Evolutionary conservation across 257 asterid species (phyloP).

Genomic region (Solanum paucissectum): DNA sequence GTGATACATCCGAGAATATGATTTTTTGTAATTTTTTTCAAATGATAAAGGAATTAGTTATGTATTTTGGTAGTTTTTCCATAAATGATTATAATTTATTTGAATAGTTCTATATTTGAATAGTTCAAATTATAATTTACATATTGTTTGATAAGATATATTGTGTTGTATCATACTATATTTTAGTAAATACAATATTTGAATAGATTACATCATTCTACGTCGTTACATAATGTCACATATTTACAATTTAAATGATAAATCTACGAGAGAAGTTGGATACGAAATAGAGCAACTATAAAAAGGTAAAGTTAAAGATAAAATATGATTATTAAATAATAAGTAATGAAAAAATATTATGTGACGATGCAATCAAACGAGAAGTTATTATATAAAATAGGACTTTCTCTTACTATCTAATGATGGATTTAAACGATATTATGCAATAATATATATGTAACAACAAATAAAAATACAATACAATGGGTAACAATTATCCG

Average conservation of each 20-base stretch:
- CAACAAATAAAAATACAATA: too few species aligned
- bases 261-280: background rate
- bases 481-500: too few species aligned
- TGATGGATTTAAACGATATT: background rate
- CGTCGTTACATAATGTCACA: background rate
- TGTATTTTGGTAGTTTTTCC: background rate
- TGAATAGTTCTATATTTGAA: too few species aligned
- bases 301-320: background rate
- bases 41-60: background rate
- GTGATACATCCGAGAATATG: background rate
- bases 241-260: too few species aligned
- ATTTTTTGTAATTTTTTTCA: background rate
- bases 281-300: background rate
- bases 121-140: too few species aligned
- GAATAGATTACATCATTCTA: background rate
- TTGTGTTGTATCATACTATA: background rate
- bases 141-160: background rate
- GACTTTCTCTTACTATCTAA: background rate
- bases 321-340: background rate
- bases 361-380: too few species aligned
- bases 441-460: too few species aligned
- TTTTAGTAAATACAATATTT: background rate
- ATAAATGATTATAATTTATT: too few species aligned
- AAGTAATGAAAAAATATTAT: too few species aligned
- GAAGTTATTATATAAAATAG: too few species aligned